phyloP scores from a whole-genome alignment of 169 alveolate genomes.

The Plasmodium gonderi region DNA sequence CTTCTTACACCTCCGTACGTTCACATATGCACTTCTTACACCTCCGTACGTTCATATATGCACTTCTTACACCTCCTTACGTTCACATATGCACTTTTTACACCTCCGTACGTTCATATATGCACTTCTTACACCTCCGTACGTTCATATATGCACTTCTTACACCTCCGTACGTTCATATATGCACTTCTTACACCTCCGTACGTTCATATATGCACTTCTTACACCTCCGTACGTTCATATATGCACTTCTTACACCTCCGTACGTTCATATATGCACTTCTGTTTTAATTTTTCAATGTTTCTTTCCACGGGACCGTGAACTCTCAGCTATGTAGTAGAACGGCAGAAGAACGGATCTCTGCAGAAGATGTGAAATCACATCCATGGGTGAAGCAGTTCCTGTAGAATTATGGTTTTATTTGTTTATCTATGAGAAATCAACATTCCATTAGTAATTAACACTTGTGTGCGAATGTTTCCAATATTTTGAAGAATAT shows the following conservation, averaged over 20 bases:
- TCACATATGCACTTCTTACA: background rate
- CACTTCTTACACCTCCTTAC: background rate
- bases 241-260: background rate
- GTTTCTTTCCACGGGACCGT: background rate
- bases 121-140: background rate
- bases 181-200: background rate
- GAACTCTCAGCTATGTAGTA: constrained; percentile 33
- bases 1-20: background rate
- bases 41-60: background rate
- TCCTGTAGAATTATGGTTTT: background rate
- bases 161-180: background rate
- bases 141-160: background rate
- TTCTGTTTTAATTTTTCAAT: background rate
- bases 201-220: background rate
- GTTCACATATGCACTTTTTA: background rate
- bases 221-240: background rate
- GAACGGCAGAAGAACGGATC: constrained; percentile 61
- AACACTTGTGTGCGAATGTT: too few relatives aligned
- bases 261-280: background rate
- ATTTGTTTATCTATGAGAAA: background rate
- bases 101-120: background rate
- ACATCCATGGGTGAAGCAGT: constrained; percentile 67
- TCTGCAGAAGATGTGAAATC: constrained; percentile 68
- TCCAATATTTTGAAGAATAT: too few relatives aligned
- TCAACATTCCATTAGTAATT: background rate